phyloP scores from a whole-genome alignment of 768 basidiomycete genomes.

The Lactarius vividus region DNA sequence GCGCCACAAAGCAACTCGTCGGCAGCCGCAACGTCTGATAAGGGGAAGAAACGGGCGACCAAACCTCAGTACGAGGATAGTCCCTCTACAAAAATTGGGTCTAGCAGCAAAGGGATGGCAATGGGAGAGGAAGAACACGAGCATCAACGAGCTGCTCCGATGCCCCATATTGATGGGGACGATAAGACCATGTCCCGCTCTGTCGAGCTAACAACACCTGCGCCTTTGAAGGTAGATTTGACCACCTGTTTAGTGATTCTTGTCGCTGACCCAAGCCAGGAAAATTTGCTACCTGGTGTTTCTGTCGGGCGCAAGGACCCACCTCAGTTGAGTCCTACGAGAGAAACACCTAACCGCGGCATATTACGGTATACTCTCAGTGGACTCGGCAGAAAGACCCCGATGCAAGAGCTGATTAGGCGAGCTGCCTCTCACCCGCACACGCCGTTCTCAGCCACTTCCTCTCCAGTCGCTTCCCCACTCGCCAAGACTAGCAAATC shows the following conservation, averaged over 20 bases:
- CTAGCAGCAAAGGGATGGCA: background rate
- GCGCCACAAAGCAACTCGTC: constrained; percentile 21
- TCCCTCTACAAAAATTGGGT: background rate
- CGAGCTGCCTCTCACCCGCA: constrained; percentile 65
- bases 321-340: background rate
- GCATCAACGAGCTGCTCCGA: background rate
- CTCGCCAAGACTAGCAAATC: constrained; percentile 62
- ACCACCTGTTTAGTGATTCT: too few species aligned
- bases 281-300: constrained; percentile 1
- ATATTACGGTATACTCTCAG: constrained; percentile 22
- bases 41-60: constrained; percentile 24
- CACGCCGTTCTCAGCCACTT: constrained; percentile 51
- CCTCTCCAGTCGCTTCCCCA: constrained; percentile 52
- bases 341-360: constrained; percentile 7
- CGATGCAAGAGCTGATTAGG: constrained; percentile 75
- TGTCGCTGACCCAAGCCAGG: constrained; percentile 7
- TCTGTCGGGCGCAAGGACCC: background rate
- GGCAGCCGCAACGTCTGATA: constrained; percentile 14
- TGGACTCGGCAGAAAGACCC: constrained; percentile 42
- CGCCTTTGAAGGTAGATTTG: constrained; percentile 6
- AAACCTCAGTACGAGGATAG: background rate
- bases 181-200: background rate
- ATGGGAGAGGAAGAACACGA: background rate
- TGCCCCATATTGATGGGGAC: background rate
- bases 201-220: background rate